Percentiles rank a stretch among this genome's conserved stretches.
Conservation (phyloP, 2,329 filamentous ascomycete species). For the Zymoseptoria passerinii region DNA sequence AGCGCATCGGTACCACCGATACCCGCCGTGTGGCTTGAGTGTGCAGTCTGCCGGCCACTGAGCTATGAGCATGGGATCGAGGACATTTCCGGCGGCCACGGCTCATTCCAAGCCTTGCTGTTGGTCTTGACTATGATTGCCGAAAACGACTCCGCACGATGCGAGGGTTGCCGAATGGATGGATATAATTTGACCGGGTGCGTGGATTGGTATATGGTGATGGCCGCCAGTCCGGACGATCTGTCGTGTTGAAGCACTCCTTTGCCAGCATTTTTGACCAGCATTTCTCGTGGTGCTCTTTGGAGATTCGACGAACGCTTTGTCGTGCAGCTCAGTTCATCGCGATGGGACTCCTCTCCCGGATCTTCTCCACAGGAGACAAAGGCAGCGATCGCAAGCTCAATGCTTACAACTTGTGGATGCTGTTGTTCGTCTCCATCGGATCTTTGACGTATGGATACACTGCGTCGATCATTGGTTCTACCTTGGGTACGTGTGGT, state of each 20-base stretch:
- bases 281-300: not conserved
- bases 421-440: slow-evolving; percentile 14
- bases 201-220: not conserved
- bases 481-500: slow-evolving; percentile 10
- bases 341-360: not conserved
- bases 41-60: not conserved
- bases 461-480: slow-evolving; percentile 14
- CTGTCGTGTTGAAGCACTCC: too few relatives aligned
- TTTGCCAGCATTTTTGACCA: not conserved
- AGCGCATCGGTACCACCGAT: not conserved
- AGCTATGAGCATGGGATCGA: not conserved
- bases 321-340: not conserved
- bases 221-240: too few relatives aligned
- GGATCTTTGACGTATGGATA: slow-evolving; percentile 13
- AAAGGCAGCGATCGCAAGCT: slow-evolving; percentile 2
- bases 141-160: not conserved
- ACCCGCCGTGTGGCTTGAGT: not conserved
- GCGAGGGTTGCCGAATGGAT: not conserved
- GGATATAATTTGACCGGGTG: not conserved
- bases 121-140: not conserved
- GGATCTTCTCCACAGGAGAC: slow-evolving; percentile 1
- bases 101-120: too few relatives aligned
- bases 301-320: not conserved
- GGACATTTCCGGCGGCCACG: too few relatives aligned
- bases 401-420: slow-evolving; percentile 13